These are phyloP conservation scores for Boletus tomentosulus DNA, from an alignment of 768 basidiomycete genomes.

Conservation along the genomic window DNA sequence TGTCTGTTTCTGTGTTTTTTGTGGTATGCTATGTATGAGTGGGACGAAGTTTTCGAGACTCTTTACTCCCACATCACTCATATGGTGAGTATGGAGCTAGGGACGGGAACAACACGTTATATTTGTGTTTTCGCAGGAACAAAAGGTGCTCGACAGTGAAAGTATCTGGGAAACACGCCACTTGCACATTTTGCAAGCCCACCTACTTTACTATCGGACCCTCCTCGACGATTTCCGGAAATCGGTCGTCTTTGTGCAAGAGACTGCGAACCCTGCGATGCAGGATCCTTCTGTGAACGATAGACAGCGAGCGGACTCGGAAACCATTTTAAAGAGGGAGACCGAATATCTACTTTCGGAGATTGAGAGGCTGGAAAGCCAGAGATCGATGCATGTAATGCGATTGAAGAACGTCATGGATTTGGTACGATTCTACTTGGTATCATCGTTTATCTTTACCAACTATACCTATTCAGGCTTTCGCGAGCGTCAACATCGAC, in stretches of 20 bases:
- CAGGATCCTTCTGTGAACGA: conserved; percentile 21
- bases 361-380: conserved; percentile 44
- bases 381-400: conserved; percentile 26
- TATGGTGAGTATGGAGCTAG: conserved; percentile 36
- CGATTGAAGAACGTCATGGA: conserved; percentile 34
- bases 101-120: neutral
- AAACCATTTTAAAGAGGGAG: conserved; percentile 41
- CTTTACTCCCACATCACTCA: conserved; percentile 48
- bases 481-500: conserved; percentile 53
- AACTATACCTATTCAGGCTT: conserved; percentile 37
- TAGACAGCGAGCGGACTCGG: conserved; percentile 18
- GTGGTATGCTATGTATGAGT: conserved; percentile 60
- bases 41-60: conserved; percentile 56
- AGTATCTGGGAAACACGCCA: conserved; percentile 46
- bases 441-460: neutral
- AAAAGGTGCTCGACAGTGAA: conserved; percentile 36
- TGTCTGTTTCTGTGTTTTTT: conserved; percentile 49
- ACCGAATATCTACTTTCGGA: conserved; percentile 45
- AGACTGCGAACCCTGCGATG: conserved; percentile 48
- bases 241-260: conserved; percentile 44
- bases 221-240: conserved; percentile 53
- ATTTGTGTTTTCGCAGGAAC: conserved; percentile 36
- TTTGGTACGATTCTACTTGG: conserved; percentile 18
- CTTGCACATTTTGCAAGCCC: conserved; percentile 53
- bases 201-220: conserved; percentile 51